phyloP scores from a whole-genome alignment of 2,329 filamentous ascomycete genomes.

The Claviceps sp. region DNA sequence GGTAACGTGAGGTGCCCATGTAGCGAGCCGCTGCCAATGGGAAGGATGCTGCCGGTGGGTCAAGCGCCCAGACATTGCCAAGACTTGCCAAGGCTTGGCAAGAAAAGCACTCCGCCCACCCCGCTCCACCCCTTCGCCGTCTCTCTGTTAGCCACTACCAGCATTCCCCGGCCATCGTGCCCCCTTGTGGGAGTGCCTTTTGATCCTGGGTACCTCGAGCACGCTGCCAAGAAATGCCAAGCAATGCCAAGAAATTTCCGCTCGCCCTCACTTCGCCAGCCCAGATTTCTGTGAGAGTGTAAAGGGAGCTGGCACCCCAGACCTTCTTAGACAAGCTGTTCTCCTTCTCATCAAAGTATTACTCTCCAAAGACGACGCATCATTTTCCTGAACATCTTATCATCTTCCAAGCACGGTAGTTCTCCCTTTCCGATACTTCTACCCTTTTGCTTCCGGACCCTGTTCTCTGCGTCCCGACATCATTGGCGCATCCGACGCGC shows the following conservation, averaged over 20 bases:
- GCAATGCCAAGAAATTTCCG: slow-evolving; percentile 23
- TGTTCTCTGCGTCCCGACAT: background rate
- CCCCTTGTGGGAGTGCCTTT: slow-evolving; percentile 1
- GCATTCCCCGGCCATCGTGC: background rate
- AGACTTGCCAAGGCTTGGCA: slow-evolving; percentile 26
- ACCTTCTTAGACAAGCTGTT: slow-evolving; percentile 3
- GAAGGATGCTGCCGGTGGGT: slow-evolving; percentile 14
- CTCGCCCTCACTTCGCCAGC: slow-evolving; percentile 22
- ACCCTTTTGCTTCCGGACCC: background rate
- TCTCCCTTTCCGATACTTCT: background rate
- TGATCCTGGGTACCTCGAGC: slow-evolving; percentile 9
- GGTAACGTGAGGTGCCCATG: background rate
- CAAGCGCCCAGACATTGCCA: slow-evolving; percentile 25
- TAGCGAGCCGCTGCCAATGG: slow-evolving; percentile 14
- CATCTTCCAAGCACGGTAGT: background rate
- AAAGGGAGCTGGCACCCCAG: slow-evolving; percentile 22
- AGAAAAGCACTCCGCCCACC: slow-evolving; percentile 14
- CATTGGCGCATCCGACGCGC: background rate
- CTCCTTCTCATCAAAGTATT: background rate
- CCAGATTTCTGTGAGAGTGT: slow-evolving; percentile 21
- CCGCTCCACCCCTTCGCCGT: slow-evolving; percentile 6
- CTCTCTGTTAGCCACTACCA: slow-evolving; percentile 1
- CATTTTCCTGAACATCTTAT: background rate
- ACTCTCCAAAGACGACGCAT: slow-evolving; percentile 5
- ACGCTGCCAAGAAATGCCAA: slow-evolving; percentile 14